Base-by-base conservation (phyloP, 1,284 basidiomycete species). In the Moesziomyces globuligerus region DNA sequence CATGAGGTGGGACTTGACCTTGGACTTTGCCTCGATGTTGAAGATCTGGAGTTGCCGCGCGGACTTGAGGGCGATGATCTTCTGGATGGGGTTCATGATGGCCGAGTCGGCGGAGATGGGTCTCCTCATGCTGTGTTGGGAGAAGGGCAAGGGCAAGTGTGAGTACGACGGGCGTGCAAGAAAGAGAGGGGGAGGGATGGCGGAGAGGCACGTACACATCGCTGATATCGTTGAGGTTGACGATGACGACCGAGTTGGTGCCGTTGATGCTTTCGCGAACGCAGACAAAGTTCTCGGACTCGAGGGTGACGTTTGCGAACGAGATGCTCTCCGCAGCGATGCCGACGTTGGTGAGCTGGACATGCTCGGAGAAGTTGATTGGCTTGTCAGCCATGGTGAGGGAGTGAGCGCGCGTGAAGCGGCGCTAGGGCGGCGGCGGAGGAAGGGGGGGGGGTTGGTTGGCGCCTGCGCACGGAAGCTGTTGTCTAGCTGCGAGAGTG, bases 21-120 rank as follows among this genome's bases (percentile, higher is more conserved):
- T 98, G 82, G 90, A 86, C 97, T 98, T 44, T 90, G 92, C 80
- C 92, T 80, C 94, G 73, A 99, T 93, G 84, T 98, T 97, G 87
- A 98, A 99, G 71, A 98, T 90, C 85, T 99, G 96, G 36, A 99
- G 88, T 78, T 95, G 97, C 81, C 65, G 86, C 86, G 80, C 85
- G 84, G 81, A 83, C 86, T 95, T 95, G 64, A 99, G 85, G 10
- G 96, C 96, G 61, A 99, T 89, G 84, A 98, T 94, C 88, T 97
- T 98, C 86, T 96, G 90, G 76, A 89, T 88, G 24, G 93, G 93
- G 84, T 98, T 94, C 95, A 99, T 98, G 81, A 99, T 97, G 69
- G 96, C 95, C 56, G 92, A 94, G 84, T 99, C 96, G 89, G 87
- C 96, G 23, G 92, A 93, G 82, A 99, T 98, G 59, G 96, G 96